Evolutionary conservation across 768 basidiomycete species (phyloP), one percentile per base, ranked within the genome.

Genomic region (Clitopilus passeckerianus): DNA sequence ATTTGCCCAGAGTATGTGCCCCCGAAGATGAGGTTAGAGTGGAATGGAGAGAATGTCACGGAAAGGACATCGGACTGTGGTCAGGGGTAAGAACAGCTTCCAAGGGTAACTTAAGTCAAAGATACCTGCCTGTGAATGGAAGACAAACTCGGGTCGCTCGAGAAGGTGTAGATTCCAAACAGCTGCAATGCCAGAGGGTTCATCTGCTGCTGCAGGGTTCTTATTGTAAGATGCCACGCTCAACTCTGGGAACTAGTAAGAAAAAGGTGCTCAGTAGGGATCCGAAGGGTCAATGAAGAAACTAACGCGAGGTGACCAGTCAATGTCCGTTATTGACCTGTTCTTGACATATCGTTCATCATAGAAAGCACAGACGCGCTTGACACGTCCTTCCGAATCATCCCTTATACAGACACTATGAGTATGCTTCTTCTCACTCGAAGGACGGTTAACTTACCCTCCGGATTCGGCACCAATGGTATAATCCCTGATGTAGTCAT

Each of bases 1-100:
- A 99, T 95, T 74, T 98, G 97, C 16, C 97, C 97, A 27, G 97
- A 98, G 70, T 98, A 98, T n/a, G 97, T 98, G 22, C 97, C 97
- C 56, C 97, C 97, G 63, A 98, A 97, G 37, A 99, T 83, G 16
- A 98, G 85, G 67, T 97, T 98, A 1, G 97, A 91, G 72, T 99
- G 96, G 74, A 97, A 98, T 0, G 97, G 95, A 0, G 97, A 98
- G 72, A 98, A 98, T 7, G 90, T 88, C 6, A 98, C 93, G 0
- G 96, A 97, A 18, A 99, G 85, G 34, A 98, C 95, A 68, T 99
- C 97, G 53, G 97, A 98, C 97, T 98, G 53, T 20, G 22, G 15
- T 16, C 54, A 59, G 57, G 57, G 57, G 34, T 71, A 43, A 61
- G 61, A 63, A 57, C 34, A 20, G 53, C 16, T 44, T 53, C 46